Base-by-base conservation (phyloP, 164 flowering plant species). In the Akebia trifoliata region DNA sequence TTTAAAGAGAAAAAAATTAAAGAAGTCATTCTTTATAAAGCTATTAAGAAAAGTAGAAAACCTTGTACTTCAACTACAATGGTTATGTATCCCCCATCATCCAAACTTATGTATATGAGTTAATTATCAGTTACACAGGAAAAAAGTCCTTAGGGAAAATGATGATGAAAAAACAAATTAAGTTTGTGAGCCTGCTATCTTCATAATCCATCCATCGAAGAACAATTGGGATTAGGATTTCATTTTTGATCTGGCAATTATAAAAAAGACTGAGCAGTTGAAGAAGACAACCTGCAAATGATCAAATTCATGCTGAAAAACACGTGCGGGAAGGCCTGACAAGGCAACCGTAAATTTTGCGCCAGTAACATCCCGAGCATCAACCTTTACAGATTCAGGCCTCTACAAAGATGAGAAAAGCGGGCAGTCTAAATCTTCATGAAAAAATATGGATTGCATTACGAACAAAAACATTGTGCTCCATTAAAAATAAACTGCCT, bases 221-320 rank as follows among this genome's bases (percentile, higher is more conserved):
- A 38, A 12, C 42, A n/a, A 6, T 20, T 4, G 24, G 14, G 8
- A 17, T 34, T 6, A 12, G 24, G 20, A 54, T 55, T 42, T 40
- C 36, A n/a, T 28, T 40, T 51, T 40, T 40, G 21, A 39, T n/a
- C 17, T 17, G 32, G 8, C 40, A 52, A 38, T 29, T 10, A 25
- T n/a, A 29, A n/a, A 54, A n/a, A 47, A 15, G 4, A 31, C 34
- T 15, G 1, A 24, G 18, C 21, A 44, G 32, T 11, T 15, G 28
- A 26, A 18, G 61, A 38, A 61, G 18, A 10, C 14, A 30, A 86
- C 98, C 95, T 86, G 74, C 72, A 94, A 70, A 76, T 94, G 96
- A 70, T 94, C 99, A 74, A 75, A 94, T 62, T 94, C 99, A 72
- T 90, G 99, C 76, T 94, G 99, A 64, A 94, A 94, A 24, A 94